phyloP scores from a whole-genome alignment of 352 stramenopile genomes.

The Halophytophthora batemanensis region DNA sequence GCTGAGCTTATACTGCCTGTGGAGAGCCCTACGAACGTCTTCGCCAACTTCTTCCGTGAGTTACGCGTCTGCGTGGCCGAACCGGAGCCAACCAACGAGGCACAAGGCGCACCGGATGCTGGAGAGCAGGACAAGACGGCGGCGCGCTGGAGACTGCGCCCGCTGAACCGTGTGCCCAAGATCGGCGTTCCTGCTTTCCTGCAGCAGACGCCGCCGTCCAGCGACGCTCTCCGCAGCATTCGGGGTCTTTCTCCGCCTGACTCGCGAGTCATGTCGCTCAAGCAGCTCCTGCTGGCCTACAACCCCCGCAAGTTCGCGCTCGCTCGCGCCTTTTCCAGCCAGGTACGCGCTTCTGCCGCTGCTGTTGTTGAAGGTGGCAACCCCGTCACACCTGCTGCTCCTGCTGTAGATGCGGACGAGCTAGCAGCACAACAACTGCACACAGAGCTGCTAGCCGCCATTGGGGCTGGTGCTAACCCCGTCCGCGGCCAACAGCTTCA shows the following conservation, averaged over 20 bases:
- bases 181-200: constrained; percentile 47
- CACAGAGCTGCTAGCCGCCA: constrained; percentile 15
- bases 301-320: constrained; percentile 73
- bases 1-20: constrained; percentile 61
- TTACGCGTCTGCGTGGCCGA: constrained; percentile 50
- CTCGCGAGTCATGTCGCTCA: constrained; percentile 62
- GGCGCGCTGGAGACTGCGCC: constrained; percentile 26
- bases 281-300: constrained; percentile 67
- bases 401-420: constrained; percentile 5
- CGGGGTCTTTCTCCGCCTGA: constrained; percentile 44
- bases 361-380: constrained; percentile 1
- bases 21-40: constrained; percentile 43
- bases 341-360: constrained; percentile 5
- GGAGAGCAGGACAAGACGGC: constrained; percentile 7
- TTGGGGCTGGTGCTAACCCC: constrained; percentile 21
- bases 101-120: constrained; percentile 14
- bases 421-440: constrained; percentile 14
- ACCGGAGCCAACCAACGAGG: constrained; percentile 8
- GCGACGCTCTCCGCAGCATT: constrained; percentile 45
- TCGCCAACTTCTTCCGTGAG: constrained; percentile 49
- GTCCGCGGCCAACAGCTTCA: constrained; percentile 16
- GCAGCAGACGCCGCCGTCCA: constrained; percentile 46
- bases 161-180: constrained; percentile 45
- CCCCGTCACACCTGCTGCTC: not conserved
- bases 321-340: constrained; percentile 52